Evolutionary conservation across 495 filamentous ascomycete species (phyloP).

Genomic region (Hypoxylon intermedium): DNA sequence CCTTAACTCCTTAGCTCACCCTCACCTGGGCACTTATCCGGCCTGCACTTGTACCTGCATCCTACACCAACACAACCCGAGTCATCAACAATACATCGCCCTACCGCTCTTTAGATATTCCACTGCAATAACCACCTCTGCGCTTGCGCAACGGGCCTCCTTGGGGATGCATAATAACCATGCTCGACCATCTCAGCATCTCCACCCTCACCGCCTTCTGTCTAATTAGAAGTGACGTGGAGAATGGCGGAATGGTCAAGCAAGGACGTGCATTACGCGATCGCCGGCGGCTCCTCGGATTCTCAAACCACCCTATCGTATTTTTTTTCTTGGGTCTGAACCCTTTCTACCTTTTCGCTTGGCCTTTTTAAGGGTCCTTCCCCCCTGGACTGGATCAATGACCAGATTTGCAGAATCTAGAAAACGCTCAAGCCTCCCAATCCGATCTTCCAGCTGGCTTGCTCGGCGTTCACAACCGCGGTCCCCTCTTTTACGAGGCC

Average conservation of each 20-base stretch:
- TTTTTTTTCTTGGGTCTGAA: not conserved
- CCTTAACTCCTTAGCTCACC: no score
- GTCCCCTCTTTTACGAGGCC: conserved; percentile 39
- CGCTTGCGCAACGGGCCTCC: conserved; percentile 21
- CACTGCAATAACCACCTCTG: not conserved
- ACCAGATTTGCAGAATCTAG: not conserved
- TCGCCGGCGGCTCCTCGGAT: conserved; percentile 28
- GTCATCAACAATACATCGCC: not conserved
- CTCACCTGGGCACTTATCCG: no score
- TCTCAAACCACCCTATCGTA: conserved; percentile 6
- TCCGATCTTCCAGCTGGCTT: conserved; percentile 31
- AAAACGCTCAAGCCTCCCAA: conserved; percentile 18
- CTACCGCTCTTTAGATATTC: not conserved
- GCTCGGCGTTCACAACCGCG: conserved; percentile 16
- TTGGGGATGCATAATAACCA: conserved; percentile 29
- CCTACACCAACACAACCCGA: no score
- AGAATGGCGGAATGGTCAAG: not conserved
- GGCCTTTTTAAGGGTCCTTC: conserved; percentile 18
- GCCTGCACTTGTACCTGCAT: no score
- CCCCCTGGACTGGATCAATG: not conserved
- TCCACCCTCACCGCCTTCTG: conserved; percentile 30
- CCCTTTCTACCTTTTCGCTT: not conserved
- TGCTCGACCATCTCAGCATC: conserved; percentile 7
- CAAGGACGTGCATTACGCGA: conserved; percentile 13
- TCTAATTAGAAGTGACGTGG: conserved; percentile 26